Conservation (phyloP, 352 stramenopile species). For the Phytophthora cactorum region DNA sequence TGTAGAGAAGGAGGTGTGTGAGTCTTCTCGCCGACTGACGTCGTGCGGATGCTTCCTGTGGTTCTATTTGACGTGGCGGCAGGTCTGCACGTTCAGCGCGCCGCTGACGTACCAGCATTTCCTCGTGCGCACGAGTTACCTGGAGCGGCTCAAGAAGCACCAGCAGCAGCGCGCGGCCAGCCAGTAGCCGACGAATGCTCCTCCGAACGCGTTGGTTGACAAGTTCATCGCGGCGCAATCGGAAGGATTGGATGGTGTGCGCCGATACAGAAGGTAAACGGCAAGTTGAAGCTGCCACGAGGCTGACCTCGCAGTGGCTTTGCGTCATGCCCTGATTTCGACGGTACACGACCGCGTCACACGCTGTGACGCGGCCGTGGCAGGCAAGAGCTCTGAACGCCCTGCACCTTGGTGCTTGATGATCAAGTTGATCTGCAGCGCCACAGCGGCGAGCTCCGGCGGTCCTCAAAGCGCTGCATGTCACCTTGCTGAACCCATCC, state of each 20-base stretch:
- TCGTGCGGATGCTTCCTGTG: not conserved
- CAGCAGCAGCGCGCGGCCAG: conserved; percentile 19
- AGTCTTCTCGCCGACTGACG: conserved; percentile 12
- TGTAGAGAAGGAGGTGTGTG: not conserved
- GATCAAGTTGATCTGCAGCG: not conserved
- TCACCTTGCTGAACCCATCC: not conserved
- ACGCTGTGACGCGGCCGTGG: not conserved
- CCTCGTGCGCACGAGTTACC: conserved; percentile 66
- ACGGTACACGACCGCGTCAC: conserved; percentile 11
- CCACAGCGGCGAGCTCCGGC: not conserved
- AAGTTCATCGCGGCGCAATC: conserved; percentile 2
- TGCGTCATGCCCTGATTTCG: conserved; percentile 41
- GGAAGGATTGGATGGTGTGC: conserved; percentile 19
- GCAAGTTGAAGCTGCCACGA: conserved; percentile 27
- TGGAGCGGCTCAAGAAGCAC: conserved; percentile 41
- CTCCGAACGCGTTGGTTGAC: not conserved
- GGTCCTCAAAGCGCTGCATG: not conserved
- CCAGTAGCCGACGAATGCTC: conserved; percentile 5
- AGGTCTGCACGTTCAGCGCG: conserved; percentile 23
- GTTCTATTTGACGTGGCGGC: conserved; percentile 19
- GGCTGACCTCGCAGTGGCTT: conserved; percentile 2
- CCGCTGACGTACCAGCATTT: conserved; percentile 49
- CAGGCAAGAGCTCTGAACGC: too few relatives aligned
- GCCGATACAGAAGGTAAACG: conserved; percentile 3
- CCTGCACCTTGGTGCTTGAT: not conserved